phyloP scores from a whole-genome alignment of 441 rosid species.

The Mallotus japonicus region DNA sequence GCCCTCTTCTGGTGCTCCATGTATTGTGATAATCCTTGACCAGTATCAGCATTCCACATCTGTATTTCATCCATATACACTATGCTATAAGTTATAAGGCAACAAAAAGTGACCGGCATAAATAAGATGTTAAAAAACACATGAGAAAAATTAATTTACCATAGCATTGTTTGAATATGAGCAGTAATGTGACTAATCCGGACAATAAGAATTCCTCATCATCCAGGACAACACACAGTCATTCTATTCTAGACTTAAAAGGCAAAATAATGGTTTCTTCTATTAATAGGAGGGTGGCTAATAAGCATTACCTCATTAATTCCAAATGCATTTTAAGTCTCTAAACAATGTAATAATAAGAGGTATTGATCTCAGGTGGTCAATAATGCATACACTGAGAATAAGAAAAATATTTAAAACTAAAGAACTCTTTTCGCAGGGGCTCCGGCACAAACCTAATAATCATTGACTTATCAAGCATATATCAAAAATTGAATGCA shows the following conservation, averaged over 20 bases:
- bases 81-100: constrained; percentile 11
- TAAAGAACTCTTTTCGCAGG: too few relatives aligned
- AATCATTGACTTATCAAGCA: not conserved
- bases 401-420: too few relatives aligned
- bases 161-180: not conserved
- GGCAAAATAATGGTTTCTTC: not conserved
- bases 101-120: constrained; percentile 2
- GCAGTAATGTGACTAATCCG: constrained; percentile 1
- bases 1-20: constrained; percentile 73
- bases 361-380: not conserved
- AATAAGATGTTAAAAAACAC: constrained; percentile 3
- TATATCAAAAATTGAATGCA: constrained; percentile 1
- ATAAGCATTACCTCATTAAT: not conserved
- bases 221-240: not conserved
- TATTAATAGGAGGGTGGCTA: not conserved
- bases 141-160: not conserved
- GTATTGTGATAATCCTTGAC: constrained; percentile 64
- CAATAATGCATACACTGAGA: not conserved
- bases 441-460: not conserved
- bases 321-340: not conserved
- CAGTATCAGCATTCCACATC: constrained; percentile 88
- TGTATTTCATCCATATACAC: constrained; percentile 34
- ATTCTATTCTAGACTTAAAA: not conserved
- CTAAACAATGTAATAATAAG: not conserved
- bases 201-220: not conserved